Evolutionary conservation across 176 grass and related monocot species (phyloP).

Genomic region (Hordeum marinum): DNA sequence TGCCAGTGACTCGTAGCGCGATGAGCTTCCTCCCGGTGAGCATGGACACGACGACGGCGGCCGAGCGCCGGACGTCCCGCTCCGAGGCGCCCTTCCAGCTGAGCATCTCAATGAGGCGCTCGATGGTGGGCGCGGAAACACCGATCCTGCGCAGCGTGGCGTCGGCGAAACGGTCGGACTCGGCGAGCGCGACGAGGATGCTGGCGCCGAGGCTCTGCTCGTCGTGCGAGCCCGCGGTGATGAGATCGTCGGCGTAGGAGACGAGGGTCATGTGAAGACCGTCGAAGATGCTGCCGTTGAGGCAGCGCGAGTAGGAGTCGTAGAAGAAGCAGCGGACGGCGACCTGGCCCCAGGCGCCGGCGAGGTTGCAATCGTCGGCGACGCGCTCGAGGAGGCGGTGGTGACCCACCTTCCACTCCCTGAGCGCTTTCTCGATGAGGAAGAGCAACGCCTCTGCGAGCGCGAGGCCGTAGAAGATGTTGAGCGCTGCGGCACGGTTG

Average conservation of each 20-base stretch:
- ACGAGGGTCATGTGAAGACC: conserved; percentile 45
- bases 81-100: conserved; percentile 55
- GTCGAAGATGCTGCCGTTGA: conserved; percentile 48
- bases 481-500: conserved; percentile 39
- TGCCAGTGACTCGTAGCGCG: conserved; percentile 39
- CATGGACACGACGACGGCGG: conserved; percentile 42
- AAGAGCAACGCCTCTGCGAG: conserved; percentile 60
- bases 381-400: conserved; percentile 39
- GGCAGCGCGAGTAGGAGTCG: conserved; percentile 47
- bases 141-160: conserved; percentile 35
- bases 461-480: conserved; percentile 55
- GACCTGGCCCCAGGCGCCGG: conserved; percentile 6
- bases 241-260: conserved; percentile 49
- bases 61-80: conserved; percentile 36
- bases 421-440: conserved; percentile 55
- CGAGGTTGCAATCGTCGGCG: conserved; percentile 41
- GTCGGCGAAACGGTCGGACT: conserved; percentile 29
- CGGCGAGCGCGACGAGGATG: conserved; percentile 40
- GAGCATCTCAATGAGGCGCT: conserved; percentile 62
- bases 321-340: conserved; percentile 56
- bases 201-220: conserved; percentile 41
- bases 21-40: conserved; percentile 39
- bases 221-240: conserved; percentile 33
- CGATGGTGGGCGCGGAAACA: conserved; percentile 20
- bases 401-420: conserved; percentile 51